Evolutionary conservation across 768 basidiomycete genomes (phyloP), one percentile per base, ranked within the genome.

Genomic region (Xerocomellus amylosporus): DNA sequence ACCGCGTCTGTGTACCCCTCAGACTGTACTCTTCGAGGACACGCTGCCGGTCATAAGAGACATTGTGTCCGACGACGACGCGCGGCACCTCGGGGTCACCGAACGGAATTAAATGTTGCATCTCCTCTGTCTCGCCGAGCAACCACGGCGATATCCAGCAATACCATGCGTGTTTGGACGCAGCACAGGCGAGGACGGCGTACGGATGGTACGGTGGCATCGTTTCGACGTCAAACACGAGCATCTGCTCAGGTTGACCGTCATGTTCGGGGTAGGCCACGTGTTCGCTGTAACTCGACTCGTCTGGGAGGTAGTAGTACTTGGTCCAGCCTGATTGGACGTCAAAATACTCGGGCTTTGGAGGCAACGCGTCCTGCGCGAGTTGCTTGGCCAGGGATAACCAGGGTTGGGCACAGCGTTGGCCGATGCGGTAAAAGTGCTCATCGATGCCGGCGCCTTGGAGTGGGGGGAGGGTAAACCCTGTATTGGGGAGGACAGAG

Each of bases 71-170:
- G 30, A 98, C 85, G 24, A 98, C 75, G 30, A 98, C 67, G 14
- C 85, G 80, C 1, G 86, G 76, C 0, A 68, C 58, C 12, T 67
- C 55, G 10, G 82, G 70, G 49, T 79, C 72, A 2, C 91, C 90
- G 3, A 95, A 55, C 0, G 93, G 86, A 47, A 95, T 84, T 49
- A 96, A 76, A 30, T 95, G 91, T 33, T 74, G 71, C 1, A 71
- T 66, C 41, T 82, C 74, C 19, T 82, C 74, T 46, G 85, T 76
- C 60, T 81, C 77, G 14, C 81, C 82, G 5, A 94, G 77, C 10
- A 97, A 71, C 93, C 93, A 96, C 0, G 97, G 97, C 0, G 91
- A 94, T 57, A 97, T 83, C 95, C 97, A 99, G 4, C 83, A 83
- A 66, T 98, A 99, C 96, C 97, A 98, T 1, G 85, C 87, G 46